These are phyloP conservation scores for Trichocomaceae sp. DNA, from an alignment of 2,329 filamentous ascomycete genomes.

Conservation along the genomic window DNA sequence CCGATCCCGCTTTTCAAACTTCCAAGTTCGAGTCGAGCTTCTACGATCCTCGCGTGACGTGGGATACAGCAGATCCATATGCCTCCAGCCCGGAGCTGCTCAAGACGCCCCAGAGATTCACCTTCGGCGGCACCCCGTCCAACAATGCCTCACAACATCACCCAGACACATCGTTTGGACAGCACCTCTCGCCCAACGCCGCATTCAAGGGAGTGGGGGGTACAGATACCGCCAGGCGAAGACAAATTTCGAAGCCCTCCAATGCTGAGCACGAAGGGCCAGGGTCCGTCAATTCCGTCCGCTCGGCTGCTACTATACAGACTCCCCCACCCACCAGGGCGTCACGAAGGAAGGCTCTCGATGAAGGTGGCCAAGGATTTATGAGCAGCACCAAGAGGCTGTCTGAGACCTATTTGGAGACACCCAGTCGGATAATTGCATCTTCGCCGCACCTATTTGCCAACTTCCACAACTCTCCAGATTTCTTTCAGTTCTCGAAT, in stretches of 20 bases:
- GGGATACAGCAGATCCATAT: conserved; percentile 43
- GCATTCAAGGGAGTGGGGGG: conserved; percentile 21
- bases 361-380: conserved; percentile 14
- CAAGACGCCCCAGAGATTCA: conserved; percentile 37
- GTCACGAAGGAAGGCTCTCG: conserved; percentile 42
- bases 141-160: conserved; percentile 18
- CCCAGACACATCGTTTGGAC: conserved; percentile 10
- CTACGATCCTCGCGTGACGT: conserved; percentile 41
- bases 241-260: conserved; percentile 24
- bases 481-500: conserved; percentile 48
- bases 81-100: conserved; percentile 42
- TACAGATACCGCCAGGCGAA: conserved; percentile 29
- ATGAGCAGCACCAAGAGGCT: conserved; percentile 14
- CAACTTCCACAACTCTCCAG: conserved; percentile 52
- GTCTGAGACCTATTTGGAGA: conserved; percentile 36
- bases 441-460: conserved; percentile 45
- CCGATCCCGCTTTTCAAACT: conserved; percentile 37
- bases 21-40: conserved; percentile 44
- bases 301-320: conserved; percentile 48
- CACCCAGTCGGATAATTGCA: conserved; percentile 39
- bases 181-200: conserved; percentile 10
- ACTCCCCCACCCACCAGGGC: conserved; percentile 57
- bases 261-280: conserved; percentile 26
- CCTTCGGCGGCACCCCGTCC: conserved; percentile 27
- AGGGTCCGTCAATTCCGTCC: conserved; percentile 30